Base-by-base conservation (phyloP, 1,139 yeast genomes). In the Suhomyces terraborum region DNA sequence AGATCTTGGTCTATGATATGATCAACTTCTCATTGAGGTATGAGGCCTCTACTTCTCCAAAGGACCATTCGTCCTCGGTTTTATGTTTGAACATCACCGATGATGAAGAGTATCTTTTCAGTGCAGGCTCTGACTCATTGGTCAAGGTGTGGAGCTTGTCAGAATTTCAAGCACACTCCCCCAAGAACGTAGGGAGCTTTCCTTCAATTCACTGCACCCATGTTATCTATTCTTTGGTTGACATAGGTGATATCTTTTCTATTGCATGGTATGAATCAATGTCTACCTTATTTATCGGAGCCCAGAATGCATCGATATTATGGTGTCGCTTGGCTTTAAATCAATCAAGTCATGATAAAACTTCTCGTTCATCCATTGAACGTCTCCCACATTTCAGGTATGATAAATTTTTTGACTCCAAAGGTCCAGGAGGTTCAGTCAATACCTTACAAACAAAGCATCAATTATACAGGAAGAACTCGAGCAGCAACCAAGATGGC, bases 171-270 rank as follows among this genome's bases (percentile, higher is more conserved):
- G 38, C 28, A 5, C 17, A 19, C 13, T 8, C 27, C 8, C 14
- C 29, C 10, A 2, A 14, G 3, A 14, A 17, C 20, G 38, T 7
- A 13, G 12, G 19, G 8, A 19, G 8, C 9, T 10, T 41, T 4
- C 32, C 28, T 4, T 22, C 28, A 27, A 37, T 41, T 6, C 31
- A 24, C 10, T 69, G 85, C 66, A 61, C 74, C 67, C 82, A 84
- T 54, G 84, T 95, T 1, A 78, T 91, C 8, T 93, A 93, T 59
- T 84, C 95, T 0, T 63, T 84, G 13, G 77, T 86, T 32, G 98
- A 93, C 63, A 85, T 93, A 38, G 98, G 98, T 32, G 98, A 93
- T 60, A 84, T 93, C 14, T 91, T 93, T 58, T 84, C 96, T 4
- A 66, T 93, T 24, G 77, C 82, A 4, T 88, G 94, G 81, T 75